Base-by-base conservation (phyloP, 2,329 filamentous ascomycete genomes). In the Nemania sp. region DNA sequence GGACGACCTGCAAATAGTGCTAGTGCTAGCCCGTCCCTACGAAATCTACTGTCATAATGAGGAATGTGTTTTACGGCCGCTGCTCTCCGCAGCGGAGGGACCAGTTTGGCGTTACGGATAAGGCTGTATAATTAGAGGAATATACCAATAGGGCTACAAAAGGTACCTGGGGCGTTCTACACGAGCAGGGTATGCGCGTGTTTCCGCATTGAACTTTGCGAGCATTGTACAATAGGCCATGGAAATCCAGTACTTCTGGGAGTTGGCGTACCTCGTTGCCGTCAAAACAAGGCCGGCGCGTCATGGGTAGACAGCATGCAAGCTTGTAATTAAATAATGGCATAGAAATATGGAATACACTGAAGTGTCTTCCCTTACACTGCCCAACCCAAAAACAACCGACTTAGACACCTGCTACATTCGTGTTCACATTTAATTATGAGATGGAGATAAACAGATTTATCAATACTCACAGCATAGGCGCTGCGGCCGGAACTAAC, bases 1-100 rank as follows among this genome's bases (percentile, higher is more conserved):
- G 56, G 52, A 20, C 56, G 59, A 23, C 56, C 59, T 30, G 52
- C 53, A 1, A 61, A 48, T 36, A 87, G 87, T n/a, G 88, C 88
- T 3, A 91, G 89, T 64, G 87, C 88, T 14, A 91, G 86, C 65
- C 88, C 89, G 9, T 91, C 88, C 8, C 70, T 92, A 57, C 83
- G 86, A 63, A 91, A 92, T 64, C 71, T 92, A 43, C 77, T 92
- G 49, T 87, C 83, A 42, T 90, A 54, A 62, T 44, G 28, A 41
- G 36, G 33, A 49, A 26, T 41, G 39, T 23, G 56, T 42, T 53
- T 54, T 47, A 52, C 52, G 51, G 30, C n/a, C 31, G 41, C 36
- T 49, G 28, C 34, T 36, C 33, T 47, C 34, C 43, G 28, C 34
- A 48, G 49, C 50, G 59, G 33, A 48, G 26, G 44, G 31, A 55